These are phyloP conservation scores for Scheffersomyces quercinus DNA, from an alignment of 1,139 yeast species.

Conservation along the genomic window DNA sequence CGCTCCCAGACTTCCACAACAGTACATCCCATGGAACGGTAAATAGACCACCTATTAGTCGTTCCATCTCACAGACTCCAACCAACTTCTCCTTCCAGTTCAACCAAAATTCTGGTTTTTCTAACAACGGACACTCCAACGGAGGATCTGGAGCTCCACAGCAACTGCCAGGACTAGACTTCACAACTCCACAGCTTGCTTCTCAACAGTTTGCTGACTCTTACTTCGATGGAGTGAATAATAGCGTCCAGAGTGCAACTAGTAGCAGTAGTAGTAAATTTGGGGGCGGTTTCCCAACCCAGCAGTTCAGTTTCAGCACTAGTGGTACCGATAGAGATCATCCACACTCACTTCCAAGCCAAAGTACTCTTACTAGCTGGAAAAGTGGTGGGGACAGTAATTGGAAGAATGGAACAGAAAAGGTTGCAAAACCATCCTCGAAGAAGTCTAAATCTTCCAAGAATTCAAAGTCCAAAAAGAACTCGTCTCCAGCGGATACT, in stretches of 20 bases:
- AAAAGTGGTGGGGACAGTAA: not conserved
- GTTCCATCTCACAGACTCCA: constrained; percentile 19
- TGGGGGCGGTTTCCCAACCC: not conserved
- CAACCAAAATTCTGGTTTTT: constrained; percentile 6
- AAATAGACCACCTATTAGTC: constrained; percentile 10
- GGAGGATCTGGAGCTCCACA: not conserved
- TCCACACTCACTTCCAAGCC: constrained; percentile 2
- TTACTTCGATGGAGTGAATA: not conserved
- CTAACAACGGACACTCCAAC: constrained; percentile 9
- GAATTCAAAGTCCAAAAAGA: constrained; percentile 1
- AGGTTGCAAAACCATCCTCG: constrained; percentile 1
- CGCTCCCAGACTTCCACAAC: constrained; percentile 22
- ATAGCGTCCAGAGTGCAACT: too few species aligned
- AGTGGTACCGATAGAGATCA: not conserved
- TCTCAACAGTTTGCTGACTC: not conserved
- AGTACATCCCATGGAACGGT: constrained; percentile 7
- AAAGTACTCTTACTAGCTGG: not conserved
- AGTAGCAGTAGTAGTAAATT: not conserved
- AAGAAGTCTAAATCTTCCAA: constrained; percentile 1
- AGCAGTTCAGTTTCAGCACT: not conserved
- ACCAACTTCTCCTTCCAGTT: constrained; percentile 9
- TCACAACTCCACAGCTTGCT: not conserved
- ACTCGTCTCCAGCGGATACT: constrained; percentile 1
- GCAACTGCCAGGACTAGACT: not conserved
- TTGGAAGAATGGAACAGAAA: not conserved